Evolutionary conservation across 1,139 yeast species (phyloP).

Genomic region (Petasospora fabianii): DNA sequence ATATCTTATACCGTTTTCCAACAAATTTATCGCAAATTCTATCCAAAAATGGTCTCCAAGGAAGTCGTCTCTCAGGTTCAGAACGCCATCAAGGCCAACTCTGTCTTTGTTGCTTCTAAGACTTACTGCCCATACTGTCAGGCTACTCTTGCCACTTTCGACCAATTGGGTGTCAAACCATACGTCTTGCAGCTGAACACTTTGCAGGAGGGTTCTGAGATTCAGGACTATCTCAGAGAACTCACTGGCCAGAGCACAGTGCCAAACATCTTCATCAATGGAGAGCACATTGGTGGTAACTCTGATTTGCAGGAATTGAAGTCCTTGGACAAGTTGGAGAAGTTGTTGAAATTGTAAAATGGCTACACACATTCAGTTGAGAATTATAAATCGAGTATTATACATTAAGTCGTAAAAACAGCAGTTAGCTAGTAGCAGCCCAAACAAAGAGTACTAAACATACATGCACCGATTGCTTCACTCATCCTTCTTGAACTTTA

Average conservation of each 20-base stretch:
- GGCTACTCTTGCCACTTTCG: constrained; percentile 54
- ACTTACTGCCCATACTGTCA: constrained; percentile 71
- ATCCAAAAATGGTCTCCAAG: constrained; percentile 39
- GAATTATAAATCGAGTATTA: too few relatives aligned
- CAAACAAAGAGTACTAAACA: too few relatives aligned
- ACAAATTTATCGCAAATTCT: constrained; percentile 4
- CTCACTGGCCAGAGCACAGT: constrained; percentile 90
- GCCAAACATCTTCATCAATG: constrained; percentile 86
- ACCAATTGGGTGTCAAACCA: constrained; percentile 47
- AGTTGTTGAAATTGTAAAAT: constrained; percentile 29
- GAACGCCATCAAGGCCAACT: constrained; percentile 59
- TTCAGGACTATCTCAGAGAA: constrained; percentile 74
- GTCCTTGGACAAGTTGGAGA: constrained; percentile 37
- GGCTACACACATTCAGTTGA: too few relatives aligned
- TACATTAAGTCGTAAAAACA: background rate
- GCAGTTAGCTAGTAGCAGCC: too few relatives aligned
- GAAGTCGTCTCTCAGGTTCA: constrained; percentile 57
- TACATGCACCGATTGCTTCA: too few relatives aligned
- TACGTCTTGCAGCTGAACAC: constrained; percentile 64
- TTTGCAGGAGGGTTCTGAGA: constrained; percentile 53
- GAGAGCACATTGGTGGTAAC: constrained; percentile 93
- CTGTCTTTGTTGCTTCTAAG: constrained; percentile 84
- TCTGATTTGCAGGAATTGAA: constrained; percentile 71
- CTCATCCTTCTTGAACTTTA: constrained; percentile 46
- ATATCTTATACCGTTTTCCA: constrained; percentile 2